Conservation (phyloP, 2,329 filamentous ascomycete species). For the Fusarium marasasianum region DNA sequence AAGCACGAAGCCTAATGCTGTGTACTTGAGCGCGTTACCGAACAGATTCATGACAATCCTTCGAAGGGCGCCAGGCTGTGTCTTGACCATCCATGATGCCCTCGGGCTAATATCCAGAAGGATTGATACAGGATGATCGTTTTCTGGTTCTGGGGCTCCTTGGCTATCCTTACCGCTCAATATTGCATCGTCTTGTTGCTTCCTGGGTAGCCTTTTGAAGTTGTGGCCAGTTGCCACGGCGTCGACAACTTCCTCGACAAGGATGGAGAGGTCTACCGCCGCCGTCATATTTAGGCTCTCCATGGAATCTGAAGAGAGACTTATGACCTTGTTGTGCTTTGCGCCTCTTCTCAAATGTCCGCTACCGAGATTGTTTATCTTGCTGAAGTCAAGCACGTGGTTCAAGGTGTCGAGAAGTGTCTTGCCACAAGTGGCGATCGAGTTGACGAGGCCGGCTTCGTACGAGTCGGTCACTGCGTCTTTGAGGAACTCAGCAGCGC, state of each 20-base stretch:
- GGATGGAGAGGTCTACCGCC: constrained; percentile 45
- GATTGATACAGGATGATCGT: constrained; percentile 53
- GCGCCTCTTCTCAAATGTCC: constrained; percentile 36
- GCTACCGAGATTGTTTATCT: constrained; percentile 50
- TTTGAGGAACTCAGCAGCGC: constrained; percentile 59
- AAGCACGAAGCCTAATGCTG: constrained; percentile 60
- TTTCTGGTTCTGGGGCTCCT: constrained; percentile 16
- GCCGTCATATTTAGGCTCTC: constrained; percentile 47
- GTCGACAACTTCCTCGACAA: constrained; percentile 53
- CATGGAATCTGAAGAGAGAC: constrained; percentile 41
- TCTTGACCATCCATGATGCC: constrained; percentile 60
- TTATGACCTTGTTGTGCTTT: constrained; percentile 34
- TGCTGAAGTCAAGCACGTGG: constrained; percentile 57
- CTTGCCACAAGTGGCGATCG: constrained; percentile 57
- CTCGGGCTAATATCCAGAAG: constrained; percentile 59
- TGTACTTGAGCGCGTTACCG: constrained; percentile 72
- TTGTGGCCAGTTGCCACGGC: constrained; percentile 51
- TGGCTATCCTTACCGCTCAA: background rate
- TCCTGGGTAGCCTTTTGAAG: constrained; percentile 43
- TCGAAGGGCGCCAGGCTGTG: constrained; percentile 61
- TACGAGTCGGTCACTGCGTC: constrained; percentile 52
- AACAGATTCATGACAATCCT: constrained; percentile 71
- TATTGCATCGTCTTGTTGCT: constrained; percentile 3
- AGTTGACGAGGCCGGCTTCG: constrained; percentile 55
- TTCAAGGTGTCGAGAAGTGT: constrained; percentile 61